Base-by-base conservation (phyloP, 2,329 filamentous ascomycete genomes). In the Fusarium sp. region DNA sequence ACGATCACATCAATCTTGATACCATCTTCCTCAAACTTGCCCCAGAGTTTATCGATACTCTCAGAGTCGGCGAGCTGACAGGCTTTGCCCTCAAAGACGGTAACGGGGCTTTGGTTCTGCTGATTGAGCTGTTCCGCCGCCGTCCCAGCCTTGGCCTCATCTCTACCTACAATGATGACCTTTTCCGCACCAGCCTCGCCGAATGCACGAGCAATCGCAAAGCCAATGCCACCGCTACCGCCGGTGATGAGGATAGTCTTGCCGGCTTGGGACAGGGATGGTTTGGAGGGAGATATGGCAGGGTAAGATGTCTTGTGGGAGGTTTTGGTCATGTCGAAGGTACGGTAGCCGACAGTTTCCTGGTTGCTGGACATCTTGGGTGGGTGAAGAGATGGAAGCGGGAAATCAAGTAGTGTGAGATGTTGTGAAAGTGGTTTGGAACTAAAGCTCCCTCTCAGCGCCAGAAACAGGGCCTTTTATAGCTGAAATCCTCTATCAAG, bases 221-320 rank as follows among this genome's bases (percentile, higher is more conserved):
- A 57, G 5, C 61, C 49, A 4, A 63, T 57, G 7, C 61, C 61
- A 8, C 49, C 27, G 22, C 35, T 63, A 5, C 49, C 61, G 10
- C 61, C 61, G 6, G 61, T 63, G 36, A 63, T 44, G 8, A 63
- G 61, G 3, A 63, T 16, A 16, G 61, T 63, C 38, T 33, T 63
- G 29, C 61, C 61, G 17, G 49, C 24, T 24, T 63, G 61, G 16
- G 61, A 63, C 1, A 63, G 49, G 22, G 61, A 38, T 3, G 61
- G 29, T 8, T 42, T 42, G 20, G 61, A n/a, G 36, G 61, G 61
- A 2, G 36, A 63, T 20, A 63, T 44, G n/a, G 61, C 49, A 24
- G 49, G 36, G n/a, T 63, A 63, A 2, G 38, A 53, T 44, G 16
- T 22, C 49, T 5, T 44, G 49, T 63, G 31, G 5, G 22, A 33